Base-by-base conservation (phyloP, 2,329 filamentous ascomycete species). In the Diaporthe caulivora region DNA sequence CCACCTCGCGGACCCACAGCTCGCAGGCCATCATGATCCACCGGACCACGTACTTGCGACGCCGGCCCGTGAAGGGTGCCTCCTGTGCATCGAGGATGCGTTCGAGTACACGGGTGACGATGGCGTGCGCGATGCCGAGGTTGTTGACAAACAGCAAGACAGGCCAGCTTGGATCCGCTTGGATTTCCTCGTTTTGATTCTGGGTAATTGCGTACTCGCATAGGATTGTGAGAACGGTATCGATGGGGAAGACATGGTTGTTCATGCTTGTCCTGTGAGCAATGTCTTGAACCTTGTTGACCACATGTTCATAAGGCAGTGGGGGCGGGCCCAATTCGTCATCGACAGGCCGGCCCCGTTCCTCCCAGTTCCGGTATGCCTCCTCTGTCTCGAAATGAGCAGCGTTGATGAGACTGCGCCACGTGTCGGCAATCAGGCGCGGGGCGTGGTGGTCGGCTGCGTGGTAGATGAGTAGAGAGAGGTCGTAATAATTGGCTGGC, bases 401-500 rank as follows among this genome's bases (percentile, higher is more conserved):
- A 76, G 92, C 89, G 73, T 94, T 89, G 75, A 99, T 91, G 26
- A 98, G 87, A 78, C 92, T 92, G 79, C 92, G 88, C 97, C 97
- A 99, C 4, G 95, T 97, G 53, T 92, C 88, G 71, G 90, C 89
- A 78, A 99, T 97, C 76, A 97, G 94, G 54, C 94, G 92, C 1
- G 94, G 88, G 79, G 96, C 97, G 78, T 96, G 93, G 85, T 97
- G 94, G 82, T 98, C 95, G 58, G 96, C 96, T 1, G 93, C 91
- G 82, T 97, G 93, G 86, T 95, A 98, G 79, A 99, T 98, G 74
- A 96, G 88, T 11, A 99, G 90, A 80, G 94, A 98, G 67, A 99
- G 90, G 81, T 98, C 97, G 84, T 95, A 96, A 87, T 99, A 99
- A 65, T 77, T 78, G 2, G 95, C 97, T 79, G 94, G 92, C 80